Base-by-base conservation (phyloP, 2,329 filamentous ascomycete species). In the Achaetomium macrosporum region DNA sequence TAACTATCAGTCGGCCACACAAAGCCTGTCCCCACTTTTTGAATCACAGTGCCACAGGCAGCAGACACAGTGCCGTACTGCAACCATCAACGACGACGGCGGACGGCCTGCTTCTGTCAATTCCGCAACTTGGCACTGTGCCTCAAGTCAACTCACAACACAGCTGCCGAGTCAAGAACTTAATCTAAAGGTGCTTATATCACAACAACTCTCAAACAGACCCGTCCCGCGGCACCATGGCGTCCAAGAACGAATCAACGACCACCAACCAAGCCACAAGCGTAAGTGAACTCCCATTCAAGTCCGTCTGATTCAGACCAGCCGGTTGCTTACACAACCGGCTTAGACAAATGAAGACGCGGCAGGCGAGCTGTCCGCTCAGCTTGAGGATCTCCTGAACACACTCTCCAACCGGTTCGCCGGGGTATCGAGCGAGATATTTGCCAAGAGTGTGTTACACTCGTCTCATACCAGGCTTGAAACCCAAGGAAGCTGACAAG, bases 321-420 rank as follows among this genome's bases (percentile, higher is more conserved):
- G 19, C n/a, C 15, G 8, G 5, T n/a, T n/a, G 11, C 35, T n/a
- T n/a, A 37, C 31, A 54, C 11, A 30, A 30, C 39, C 10, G 6
- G 17, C 37, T 3, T 47, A 77, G 70, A 60, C 66, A 12, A 46
- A 31, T n/a, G 47, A 79, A 19, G 74, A 78, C 42, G 71, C 74
- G 43, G 76, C 76, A 8, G 75, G 79, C 41, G 86, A 92, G 65
- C 79, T 95, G 52, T 84, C 84, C 2, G 82, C 82, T 4, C 88
- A 90, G 1, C 85, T 96, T 1, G 91, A 96, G 62, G 89, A 96
- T 39, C 78, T 96, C 2, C 75, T 96, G 4, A 90, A 91, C 66
- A 85, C 89, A 42, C 73, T 96, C 0, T 88, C 88, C 47, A 85
- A 82, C 68, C 95, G 95, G 68, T 96, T 96, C 68, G 84, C 87